These are phyloP conservation scores for Asterionellopsis glacialis DNA, from an alignment of 108 stramenopile genomes.

Conservation along the genomic window DNA sequence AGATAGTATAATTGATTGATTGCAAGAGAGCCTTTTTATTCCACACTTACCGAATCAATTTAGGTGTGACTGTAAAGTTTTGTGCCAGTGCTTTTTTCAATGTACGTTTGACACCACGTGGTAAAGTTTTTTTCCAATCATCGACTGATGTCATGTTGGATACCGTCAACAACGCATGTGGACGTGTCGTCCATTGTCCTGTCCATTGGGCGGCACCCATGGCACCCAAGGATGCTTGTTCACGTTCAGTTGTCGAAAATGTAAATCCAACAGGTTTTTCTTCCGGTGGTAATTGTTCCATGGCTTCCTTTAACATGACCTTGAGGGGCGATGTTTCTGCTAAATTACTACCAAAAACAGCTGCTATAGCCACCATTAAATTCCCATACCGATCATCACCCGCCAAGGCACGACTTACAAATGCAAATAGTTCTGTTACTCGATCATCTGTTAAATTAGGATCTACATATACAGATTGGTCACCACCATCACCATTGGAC, in stretches of 20 bases:
- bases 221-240: conserved; percentile 60
- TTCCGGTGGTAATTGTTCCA: conserved; percentile 38
- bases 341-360: conserved; percentile 46
- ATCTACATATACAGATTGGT: too few species aligned
- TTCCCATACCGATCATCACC: conserved; percentile 50
- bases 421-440: conserved; percentile 53
- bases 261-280: conserved; percentile 40
- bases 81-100: conserved; percentile 46
- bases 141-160: conserved; percentile 45
- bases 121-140: conserved; percentile 60
- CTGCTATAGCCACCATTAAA: conserved; percentile 63
- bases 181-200: conserved; percentile 60
- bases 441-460: conserved; percentile 40
- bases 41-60: conserved; percentile 34
- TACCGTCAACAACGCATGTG: conserved; percentile 63
- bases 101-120: conserved; percentile 57
- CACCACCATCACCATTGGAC: too few species aligned
- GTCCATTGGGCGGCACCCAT: conserved; percentile 82
- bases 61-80: conserved; percentile 57
- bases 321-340: conserved; percentile 31
- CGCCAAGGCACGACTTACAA: conserved; percentile 59
- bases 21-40: too few species aligned
- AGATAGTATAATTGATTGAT: too few species aligned
- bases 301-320: conserved; percentile 39
- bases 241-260: conserved; percentile 45